Base-by-base conservation (phyloP, 345 rosid species). In the Eucalyptus tenuipes region DNA sequence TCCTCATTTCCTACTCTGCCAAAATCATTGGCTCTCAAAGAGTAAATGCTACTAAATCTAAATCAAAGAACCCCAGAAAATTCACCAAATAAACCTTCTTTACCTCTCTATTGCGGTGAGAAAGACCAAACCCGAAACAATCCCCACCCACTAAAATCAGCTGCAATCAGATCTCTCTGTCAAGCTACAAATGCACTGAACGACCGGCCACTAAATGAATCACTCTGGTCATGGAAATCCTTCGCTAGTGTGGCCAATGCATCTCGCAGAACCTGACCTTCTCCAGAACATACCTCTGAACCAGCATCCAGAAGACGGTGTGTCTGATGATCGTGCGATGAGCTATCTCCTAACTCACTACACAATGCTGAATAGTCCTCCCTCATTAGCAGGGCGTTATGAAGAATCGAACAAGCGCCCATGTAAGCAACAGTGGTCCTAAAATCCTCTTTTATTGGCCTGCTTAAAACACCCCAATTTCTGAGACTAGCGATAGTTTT, bases 371-470 rank as follows among this genome's bases (percentile, higher is more conserved):
- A 94, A 88, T 91, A 93, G 86, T 94, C 97, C 87, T 93, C 96
- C 87, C 96, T 93, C 94, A 94, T 92, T 7, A 95, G 89, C 90
- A 94, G 88, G 22, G 91, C 96, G 88, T 94, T 95, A 71, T 94
- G 96, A 86, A 95, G 93, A 90, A 95, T 95, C 1, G 97, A 92
- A 86, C 96, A 94, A 3, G 96, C 96, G 4, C 94, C 96, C 3
- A 94, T 91, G 10, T 91, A 89, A 81, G 94, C 96, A 68, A 94
- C 96, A 2, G 93, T 93, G 29, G 92, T 88, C 93, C 91, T 94
- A 18, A 90, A 88, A 44, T 94, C 96, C 87, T 95, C 97, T 45
- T 92, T 55, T 12, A 95, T 90, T 40, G 96, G 94, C 87, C 49
- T 87, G 44, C 90, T 89, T 90, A 95, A 89, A 87, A 93, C 93